Conservation (phyloP, 768 basidiomycete genomes). For the Fomitopsis serialis region DNA sequence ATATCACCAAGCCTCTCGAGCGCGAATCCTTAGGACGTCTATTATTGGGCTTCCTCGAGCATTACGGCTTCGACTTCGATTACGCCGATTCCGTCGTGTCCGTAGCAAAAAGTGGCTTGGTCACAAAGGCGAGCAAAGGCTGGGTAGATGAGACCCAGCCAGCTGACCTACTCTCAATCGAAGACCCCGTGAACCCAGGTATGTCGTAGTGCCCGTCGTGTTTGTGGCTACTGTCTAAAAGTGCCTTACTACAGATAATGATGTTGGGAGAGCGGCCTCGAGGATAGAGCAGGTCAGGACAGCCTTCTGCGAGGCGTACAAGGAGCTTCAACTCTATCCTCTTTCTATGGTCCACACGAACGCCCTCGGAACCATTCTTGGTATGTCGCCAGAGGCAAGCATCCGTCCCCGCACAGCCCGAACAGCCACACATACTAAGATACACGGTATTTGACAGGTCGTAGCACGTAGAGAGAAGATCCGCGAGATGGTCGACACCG, state of each 20-base stretch:
- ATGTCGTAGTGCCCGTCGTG: conserved; percentile 4
- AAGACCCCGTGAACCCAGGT: conserved; percentile 34
- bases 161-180: conserved; percentile 30
- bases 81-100: conserved; percentile 38
- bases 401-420: not conserved
- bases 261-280: conserved; percentile 24
- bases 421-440: not conserved
- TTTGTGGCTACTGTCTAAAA: no score
- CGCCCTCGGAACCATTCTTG: conserved; percentile 18
- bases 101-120: conserved; percentile 26
- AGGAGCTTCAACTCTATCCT: conserved; percentile 7
- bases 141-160: conserved; percentile 25
- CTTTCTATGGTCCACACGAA: conserved; percentile 8
- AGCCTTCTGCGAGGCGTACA: conserved; percentile 31
- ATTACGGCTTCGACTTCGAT: conserved; percentile 48
- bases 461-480: conserved; percentile 10
- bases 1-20: conserved; percentile 39
- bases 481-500: conserved; percentile 14
- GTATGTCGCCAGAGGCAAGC: conserved; percentile 16
- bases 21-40: conserved; percentile 52
- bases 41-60: conserved; percentile 58
- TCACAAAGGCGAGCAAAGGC: conserved; percentile 29
- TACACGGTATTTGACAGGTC: conserved; percentile 6
- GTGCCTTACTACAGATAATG: no score
- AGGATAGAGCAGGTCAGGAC: conserved; percentile 27